Evolutionary conservation across 2,329 filamentous ascomycete genomes (phyloP), one percentile per base, ranked within the genome.

Genomic region (Aureobasidium subglaciale): DNA sequence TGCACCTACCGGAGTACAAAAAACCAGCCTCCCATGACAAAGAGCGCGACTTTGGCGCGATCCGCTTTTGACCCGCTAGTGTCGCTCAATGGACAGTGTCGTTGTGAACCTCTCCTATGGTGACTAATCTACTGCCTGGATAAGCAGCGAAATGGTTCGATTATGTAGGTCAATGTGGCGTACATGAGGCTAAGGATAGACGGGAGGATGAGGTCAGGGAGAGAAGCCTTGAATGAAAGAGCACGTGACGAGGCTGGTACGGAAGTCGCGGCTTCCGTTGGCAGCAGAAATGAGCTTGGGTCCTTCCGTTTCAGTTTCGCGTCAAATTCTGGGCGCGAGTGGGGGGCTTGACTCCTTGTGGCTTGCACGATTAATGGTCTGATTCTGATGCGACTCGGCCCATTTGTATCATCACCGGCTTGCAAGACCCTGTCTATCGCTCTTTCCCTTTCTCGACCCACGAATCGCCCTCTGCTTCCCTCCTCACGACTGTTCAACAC

Each of bases 401-500:
- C 46, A 43, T 43, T 25, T 25, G 40, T 43, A 43, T n/a, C 40
- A 43, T 43, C 20, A 25, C 40, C n/a, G n/a, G n/a, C n/a, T n/a
- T n/a, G 40, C 40, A 22, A 24, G 40, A 15, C n/a, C 24, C 20
- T 13, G 35, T 34, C 43, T 48, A 46, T 15, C 42, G 18, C n/a
- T 43, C 41, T 30, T 30, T 22, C 25, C 9, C 34, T 5, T 24
- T 41, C 40, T 20, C 27, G 15, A 45, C 30, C 15, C 13, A 24
- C 13, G 13, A 34, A 25, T 48, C 13, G 43, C 46, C n/a, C 25
- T 32, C 48, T n/a, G n/a, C n/a, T 11, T 27, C 13, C 16, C 22
- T 22, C 11, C 8, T 24, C 24, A 16, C 50, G 37, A 34, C 50
- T 54, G 49, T 54, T 54, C 50, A 54, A 54, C 38, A 54, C 40